phyloP scores from a whole-genome alignment of 805 yeast species.

The Suhomyces pyralidae region DNA sequence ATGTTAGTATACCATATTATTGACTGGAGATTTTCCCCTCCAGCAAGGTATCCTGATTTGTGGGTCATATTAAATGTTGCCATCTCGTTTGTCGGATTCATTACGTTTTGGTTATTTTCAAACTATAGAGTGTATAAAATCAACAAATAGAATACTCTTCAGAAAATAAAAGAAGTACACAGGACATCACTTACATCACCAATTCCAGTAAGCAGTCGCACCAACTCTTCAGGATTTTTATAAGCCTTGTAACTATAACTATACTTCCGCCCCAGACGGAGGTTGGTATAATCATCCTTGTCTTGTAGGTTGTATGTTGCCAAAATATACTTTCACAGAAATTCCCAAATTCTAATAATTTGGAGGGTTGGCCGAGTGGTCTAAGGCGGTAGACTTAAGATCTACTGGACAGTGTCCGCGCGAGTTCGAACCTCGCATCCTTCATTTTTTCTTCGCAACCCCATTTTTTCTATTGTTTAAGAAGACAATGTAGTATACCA shows the following conservation, averaged over 20 bases:
- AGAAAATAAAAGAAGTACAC: background rate
- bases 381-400: slow-evolving; percentile 49
- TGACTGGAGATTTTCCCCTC: slow-evolving; percentile 53
- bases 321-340: background rate
- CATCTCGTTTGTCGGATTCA: slow-evolving; percentile 73
- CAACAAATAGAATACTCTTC: background rate
- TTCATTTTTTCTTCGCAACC: slow-evolving; percentile 26
- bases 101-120: slow-evolving; percentile 79
- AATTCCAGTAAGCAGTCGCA: too few species aligned
- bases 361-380: slow-evolving; percentile 50
- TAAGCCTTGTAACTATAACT: too few species aligned
- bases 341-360: slow-evolving; percentile 19
- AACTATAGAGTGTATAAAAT: slow-evolving; percentile 43
- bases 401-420: slow-evolving; percentile 47
- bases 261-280: too few species aligned
- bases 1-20: slow-evolving; percentile 50
- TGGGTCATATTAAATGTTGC: slow-evolving; percentile 78
- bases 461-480: background rate
- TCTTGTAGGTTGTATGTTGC: too few species aligned
- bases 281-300: too few species aligned
- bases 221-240: too few species aligned
- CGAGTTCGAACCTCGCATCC: slow-evolving; percentile 49
- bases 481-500: background rate
- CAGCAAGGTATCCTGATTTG: slow-evolving; percentile 69
- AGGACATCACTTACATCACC: too few species aligned